Evolutionary conservation across 2,329 filamentous ascomycete genomes (phyloP), one percentile per base, ranked within the genome.

Genomic region (Metarhizium guizhouense): DNA sequence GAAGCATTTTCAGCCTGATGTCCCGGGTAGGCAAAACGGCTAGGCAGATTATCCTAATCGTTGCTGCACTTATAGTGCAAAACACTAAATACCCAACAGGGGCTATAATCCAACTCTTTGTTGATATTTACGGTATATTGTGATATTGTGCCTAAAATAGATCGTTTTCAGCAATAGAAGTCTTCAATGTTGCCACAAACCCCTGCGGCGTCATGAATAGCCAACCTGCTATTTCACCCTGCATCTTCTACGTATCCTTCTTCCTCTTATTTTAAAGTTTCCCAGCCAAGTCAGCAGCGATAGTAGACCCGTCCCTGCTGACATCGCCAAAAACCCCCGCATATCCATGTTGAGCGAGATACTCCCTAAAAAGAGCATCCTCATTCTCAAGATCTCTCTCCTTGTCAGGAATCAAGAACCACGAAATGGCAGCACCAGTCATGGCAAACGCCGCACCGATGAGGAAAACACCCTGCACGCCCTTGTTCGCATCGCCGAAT

Each of bases 401-500:
- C 45, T 54, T 60, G 25, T 65, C 56, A 0, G 64, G 64, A 14
- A 67, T 61, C 10, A 67, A 32, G 34, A 64, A 64, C 64, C 64
- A 67, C 0, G 62, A 59, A n/a, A 61, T 55, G 2, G 61, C 4
- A 14, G 58, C 61, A 1, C 64, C 64, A 2, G 60, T 58, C 13
- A 65, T 59, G 1, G 64, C 62, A n/a, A 67, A 64, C 1, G 57
- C 61, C 36, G 63, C 62, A 4, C 64, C 64, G 6, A 66, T 67
- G 2, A 67, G 54, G 43, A 66, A 67, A 0, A 66, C 63, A 1
- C 57, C 63, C 36, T 64, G 64, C 4, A 65, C 59, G 0, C 64
- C 65, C 47, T 62, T 63, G 18, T 63, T 29, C 0, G 57, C 47
- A 25, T 65, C 58, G 2, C 58, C 52, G 14, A 64, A 64, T 0